A percentile compares a stretch with the other conserved stretches of the same genome.
phyloP scores from a whole-genome alignment of 2,329 filamentous ascomycete species.

The Botrytis aclada region DNA sequence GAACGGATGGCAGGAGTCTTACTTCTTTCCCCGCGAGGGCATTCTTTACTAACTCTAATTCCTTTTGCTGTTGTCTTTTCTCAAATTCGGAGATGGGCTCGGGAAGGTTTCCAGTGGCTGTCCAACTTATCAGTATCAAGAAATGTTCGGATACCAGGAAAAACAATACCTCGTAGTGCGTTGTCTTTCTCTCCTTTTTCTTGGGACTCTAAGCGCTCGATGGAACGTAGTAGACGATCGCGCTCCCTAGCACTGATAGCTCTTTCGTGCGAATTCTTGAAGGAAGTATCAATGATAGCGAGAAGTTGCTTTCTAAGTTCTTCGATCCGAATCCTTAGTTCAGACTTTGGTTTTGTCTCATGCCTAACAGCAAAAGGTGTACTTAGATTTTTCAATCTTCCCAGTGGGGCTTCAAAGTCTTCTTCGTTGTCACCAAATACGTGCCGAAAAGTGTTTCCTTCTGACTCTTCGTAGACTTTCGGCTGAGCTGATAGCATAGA shows the following conservation, averaged over 20 bases:
- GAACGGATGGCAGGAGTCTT: neutral
- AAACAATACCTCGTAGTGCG: slow-evolving; percentile 15
- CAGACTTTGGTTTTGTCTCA: neutral
- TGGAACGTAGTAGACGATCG: slow-evolving; percentile 10
- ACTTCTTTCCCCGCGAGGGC: slow-evolving; percentile 17
- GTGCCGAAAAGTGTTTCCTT: neutral
- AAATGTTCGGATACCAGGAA: neutral
- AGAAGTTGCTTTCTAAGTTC: slow-evolving; percentile 11
- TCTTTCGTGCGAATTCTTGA: neutral
- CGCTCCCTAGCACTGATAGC: neutral
- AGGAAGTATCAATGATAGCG: slow-evolving; percentile 1
- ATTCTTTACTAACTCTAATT: slow-evolving; percentile 14
- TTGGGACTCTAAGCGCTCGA: slow-evolving; percentile 17
- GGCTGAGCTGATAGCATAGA: neutral
- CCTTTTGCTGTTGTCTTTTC: slow-evolving; percentile 17
- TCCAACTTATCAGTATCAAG: neutral
- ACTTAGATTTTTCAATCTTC: neutral
- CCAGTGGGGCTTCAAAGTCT: neutral
- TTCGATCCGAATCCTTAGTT: neutral
- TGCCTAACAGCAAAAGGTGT: neutral
- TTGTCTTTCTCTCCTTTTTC: slow-evolving; percentile 14
- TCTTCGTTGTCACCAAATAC: slow-evolving; percentile 8
- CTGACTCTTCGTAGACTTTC: neutral
- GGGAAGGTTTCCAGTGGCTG: slow-evolving; percentile 18
- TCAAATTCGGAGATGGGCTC: slow-evolving; percentile 22